Evolutionary conservation across 192 early-diverging fungal species (phyloP).

Genomic region (Entophlyctis helioformis): DNA sequence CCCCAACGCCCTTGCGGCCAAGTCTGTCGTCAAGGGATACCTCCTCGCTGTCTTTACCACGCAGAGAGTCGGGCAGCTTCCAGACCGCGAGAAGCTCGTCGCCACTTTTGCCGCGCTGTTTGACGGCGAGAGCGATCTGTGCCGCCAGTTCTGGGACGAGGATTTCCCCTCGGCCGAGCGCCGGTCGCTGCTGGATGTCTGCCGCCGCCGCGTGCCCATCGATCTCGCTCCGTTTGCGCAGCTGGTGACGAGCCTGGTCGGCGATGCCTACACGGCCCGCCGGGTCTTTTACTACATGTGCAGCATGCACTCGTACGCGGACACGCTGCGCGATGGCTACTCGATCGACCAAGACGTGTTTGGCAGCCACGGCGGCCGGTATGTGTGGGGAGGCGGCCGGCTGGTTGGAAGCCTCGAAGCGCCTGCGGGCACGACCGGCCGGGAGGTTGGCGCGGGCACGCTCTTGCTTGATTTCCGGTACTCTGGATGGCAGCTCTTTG

Average conservation of each 20-base stretch:
- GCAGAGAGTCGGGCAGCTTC: no score
- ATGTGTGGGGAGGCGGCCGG: conserved; percentile 12
- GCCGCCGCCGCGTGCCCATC: conserved; percentile 15
- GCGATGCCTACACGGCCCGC: conserved; percentile 7
- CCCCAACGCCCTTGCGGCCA: no score
- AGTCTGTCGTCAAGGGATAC: no score
- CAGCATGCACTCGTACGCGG: conserved; percentile 5
- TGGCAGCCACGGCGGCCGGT: not conserved
- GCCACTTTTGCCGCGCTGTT: no score
- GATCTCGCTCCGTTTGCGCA: conserved; percentile 10
- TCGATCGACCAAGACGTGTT: not conserved
- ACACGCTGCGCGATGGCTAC: not conserved
- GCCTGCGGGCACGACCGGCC: conserved; percentile 6
- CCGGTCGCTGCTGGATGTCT: conserved; percentile 23
- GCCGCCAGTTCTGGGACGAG: conserved; percentile 27
- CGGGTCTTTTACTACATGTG: conserved; percentile 23
- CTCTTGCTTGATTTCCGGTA: conserved; percentile 10
- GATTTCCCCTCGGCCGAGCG: conserved; percentile 20
- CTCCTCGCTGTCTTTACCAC: no score
- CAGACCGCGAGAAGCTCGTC: no score
- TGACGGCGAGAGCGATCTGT: conserved; percentile 9
- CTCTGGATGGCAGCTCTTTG: conserved; percentile 29
- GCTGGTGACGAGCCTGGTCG: conserved; percentile 15
- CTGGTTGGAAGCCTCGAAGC: conserved; percentile 3
- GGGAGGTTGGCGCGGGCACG: conserved; percentile 6